Evolutionary conservation across 2,329 filamentous ascomycete genomes (phyloP).

Genomic region (Aspergillus felis): DNA sequence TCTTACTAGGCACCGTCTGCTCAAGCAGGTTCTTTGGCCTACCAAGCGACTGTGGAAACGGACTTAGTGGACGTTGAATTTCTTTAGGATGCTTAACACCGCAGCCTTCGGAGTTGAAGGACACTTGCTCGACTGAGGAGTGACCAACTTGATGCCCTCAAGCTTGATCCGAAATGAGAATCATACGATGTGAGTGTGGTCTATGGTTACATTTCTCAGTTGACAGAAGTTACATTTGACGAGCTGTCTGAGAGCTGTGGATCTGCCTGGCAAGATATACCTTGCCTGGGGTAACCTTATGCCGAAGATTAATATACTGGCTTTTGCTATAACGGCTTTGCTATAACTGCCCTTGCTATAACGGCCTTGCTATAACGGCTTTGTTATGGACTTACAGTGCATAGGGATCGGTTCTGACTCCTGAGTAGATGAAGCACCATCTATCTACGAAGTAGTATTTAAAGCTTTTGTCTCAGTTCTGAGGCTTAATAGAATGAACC

Average conservation of each 20-base stretch:
- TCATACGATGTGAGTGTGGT: neutral
- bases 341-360: no score
- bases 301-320: neutral
- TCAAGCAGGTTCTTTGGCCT: no score
- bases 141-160: neutral
- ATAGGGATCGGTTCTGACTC: neutral
- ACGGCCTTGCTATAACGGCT: no score
- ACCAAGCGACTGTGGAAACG: neutral
- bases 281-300: neutral
- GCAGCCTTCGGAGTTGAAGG: neutral
- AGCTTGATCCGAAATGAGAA: neutral
- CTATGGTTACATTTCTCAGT: neutral
- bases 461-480: neutral
- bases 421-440: neutral
- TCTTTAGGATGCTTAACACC: neutral
- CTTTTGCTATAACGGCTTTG: no score
- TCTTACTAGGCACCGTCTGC: no score
- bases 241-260: neutral
- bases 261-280: neutral
- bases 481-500: neutral
- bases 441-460: neutral
- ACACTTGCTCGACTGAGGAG: neutral
- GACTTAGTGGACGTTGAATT: neutral
- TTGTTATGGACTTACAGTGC: no score
- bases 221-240: neutral